Base-by-base conservation (phyloP, 495 filamentous ascomycete genomes). In the Penicillium lagena region DNA sequence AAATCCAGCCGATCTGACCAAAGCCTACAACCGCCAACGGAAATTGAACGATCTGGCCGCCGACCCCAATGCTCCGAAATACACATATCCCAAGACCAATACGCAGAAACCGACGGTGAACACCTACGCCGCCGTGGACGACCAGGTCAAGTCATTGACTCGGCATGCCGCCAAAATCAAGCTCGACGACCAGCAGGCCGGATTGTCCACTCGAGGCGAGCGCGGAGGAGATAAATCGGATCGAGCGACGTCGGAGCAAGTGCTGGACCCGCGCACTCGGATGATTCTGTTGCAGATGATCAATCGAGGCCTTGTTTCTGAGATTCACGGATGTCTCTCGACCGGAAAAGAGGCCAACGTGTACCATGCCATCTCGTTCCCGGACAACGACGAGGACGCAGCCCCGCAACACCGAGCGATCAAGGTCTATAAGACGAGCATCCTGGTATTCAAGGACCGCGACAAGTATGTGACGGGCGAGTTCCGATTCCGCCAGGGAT, bases 331-430 rank as follows among this genome's bases (percentile, higher is more conserved):
- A 9, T 90, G 90, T 61, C 70, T 98, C 49, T 93, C 87, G 35
- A 96, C 93, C 0, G 93, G 93, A 37, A 98, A 98, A 60, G 93
- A 98, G 64, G 93, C 93, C 37, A 97, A 98, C 51, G 93, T 98
- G 14, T 98, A 97, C 67, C 84, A 90, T 49, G 84, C 87, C 2
- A 60, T 89, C 35, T 77, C 77, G 1, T 55, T 66, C 9, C 68
- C 73, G 1, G 64, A 75, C 32, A 64, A 71, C 0, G 62, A 66
- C 8, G 67, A 66, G 8, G 63, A 64, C 39, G 67, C 64, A 39
- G 39, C 62, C n/a, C 63, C 72, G 1, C 43, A 74, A 4, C 81
- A 88, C 49, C 82, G 88, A 39, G 93, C 93, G 11, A 89, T 98
- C 70, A 98, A 98, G 64, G 86, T 98, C 15, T 98, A 97, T 78